Conservation (phyloP, 202 grass and related monocot species). For the Sporobolus alterniflorus region DNA sequence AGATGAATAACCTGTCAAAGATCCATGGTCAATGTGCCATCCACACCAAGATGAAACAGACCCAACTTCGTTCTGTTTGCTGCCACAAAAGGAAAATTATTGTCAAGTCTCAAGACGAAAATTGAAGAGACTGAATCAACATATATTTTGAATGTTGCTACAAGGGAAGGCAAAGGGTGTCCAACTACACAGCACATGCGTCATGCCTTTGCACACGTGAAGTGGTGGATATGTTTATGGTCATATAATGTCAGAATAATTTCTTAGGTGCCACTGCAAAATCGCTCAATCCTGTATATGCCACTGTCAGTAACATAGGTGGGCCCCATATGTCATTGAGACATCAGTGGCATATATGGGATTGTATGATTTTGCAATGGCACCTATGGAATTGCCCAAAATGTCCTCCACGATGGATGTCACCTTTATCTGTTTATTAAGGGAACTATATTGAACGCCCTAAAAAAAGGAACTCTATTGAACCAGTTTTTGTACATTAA, state of each 20-base stretch:
- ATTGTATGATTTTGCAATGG: no score
- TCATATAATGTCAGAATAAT: background rate
- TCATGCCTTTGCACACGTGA: background rate
- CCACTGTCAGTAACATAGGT: no score
- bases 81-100: constrained; percentile 37
- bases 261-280: no score
- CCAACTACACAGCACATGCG: background rate
- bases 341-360: no score
- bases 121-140: background rate
- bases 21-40: constrained; percentile 94
- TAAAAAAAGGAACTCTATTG: background rate
- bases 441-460: background rate
- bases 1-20: constrained; percentile 73
- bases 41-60: constrained; percentile 95
- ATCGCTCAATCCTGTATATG: no score
- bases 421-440: background rate
- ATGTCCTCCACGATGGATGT: background rate
- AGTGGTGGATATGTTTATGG: background rate
- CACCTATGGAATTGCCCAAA: no score
- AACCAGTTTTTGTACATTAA: background rate
- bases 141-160: background rate
- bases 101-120: background rate
- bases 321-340: no score
- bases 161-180: background rate
- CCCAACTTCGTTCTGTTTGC: constrained; percentile 48